These are phyloP conservation scores for Phialophora expanda DNA, from an alignment of 2,329 filamentous ascomycete genomes.

Conservation along the genomic window DNA sequence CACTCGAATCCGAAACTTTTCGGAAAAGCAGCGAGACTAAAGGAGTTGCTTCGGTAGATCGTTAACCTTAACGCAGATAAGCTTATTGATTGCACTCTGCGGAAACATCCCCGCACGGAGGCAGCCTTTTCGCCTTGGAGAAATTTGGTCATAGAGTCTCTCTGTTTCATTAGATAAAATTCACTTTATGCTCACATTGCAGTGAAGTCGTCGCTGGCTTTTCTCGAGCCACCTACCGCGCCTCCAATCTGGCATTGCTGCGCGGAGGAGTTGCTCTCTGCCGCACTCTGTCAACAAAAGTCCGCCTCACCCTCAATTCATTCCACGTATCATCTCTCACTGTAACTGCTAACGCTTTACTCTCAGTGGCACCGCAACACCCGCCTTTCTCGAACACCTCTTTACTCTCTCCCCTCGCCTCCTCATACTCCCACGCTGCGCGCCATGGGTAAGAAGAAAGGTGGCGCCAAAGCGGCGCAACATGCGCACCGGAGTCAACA, in stretches of 20 bases:
- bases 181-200: background rate
- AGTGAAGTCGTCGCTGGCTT: background rate
- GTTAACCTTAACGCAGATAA: conserved; percentile 19
- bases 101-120: conserved; percentile 1
- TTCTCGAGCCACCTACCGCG: background rate
- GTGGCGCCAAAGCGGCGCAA: conserved; percentile 1
- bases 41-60: background rate
- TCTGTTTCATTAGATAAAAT: conserved; percentile 3
- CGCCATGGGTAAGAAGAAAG: conserved; percentile 18
- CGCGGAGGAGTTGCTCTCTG: conserved; percentile 13
- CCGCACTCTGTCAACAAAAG: conserved; percentile 29
- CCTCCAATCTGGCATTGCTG: conserved; percentile 11
- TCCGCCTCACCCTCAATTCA: conserved; percentile 32
- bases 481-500: background rate
- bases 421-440: background rate
- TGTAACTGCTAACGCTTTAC: conserved; percentile 24
- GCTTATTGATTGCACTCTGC: conserved; percentile 5
- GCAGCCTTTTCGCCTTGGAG: background rate
- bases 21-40: background rate
- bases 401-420: background rate
- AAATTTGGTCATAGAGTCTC: background rate
- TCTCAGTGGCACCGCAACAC: conserved; percentile 33
- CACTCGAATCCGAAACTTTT: conserved; percentile 17
- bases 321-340: conserved; percentile 6
- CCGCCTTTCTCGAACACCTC: conserved; percentile 10